A percentile compares a stretch with the other conserved stretches of the same genome.
Evolutionary conservation across 1,284 basidiomycete species (phyloP).

Genomic region (Porogramme epimiltina): DNA sequence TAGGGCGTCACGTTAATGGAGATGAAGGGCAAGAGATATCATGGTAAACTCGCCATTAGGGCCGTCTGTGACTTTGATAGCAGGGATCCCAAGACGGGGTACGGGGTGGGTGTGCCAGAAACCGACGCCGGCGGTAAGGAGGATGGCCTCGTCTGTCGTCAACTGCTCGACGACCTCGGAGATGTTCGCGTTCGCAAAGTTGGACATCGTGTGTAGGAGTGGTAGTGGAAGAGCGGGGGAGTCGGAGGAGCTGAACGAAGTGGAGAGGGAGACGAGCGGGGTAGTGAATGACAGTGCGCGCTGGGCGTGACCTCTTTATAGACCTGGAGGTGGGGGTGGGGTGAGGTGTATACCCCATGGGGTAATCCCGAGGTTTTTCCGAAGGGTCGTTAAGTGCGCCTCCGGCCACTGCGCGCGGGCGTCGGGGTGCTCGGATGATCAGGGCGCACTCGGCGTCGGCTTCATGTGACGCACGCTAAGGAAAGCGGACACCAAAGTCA

Average conservation of each 20-base stretch:
- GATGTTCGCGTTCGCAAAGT: constrained; percentile 65
- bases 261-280: neutral
- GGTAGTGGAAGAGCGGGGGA: neutral
- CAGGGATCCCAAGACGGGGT: constrained; percentile 66
- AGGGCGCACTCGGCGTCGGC: no score
- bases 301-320: no score
- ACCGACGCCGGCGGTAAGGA: constrained; percentile 70
- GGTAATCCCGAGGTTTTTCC: constrained; percentile 15
- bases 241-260: neutral
- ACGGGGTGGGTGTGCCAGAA: constrained; percentile 76
- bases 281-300: no score
- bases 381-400: neutral
- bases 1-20: neutral
- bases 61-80: constrained; percentile 77
- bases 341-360: constrained; percentile 2
- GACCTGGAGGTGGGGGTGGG: no score
- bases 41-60: constrained; percentile 55
- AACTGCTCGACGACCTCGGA: constrained; percentile 62
- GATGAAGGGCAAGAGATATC: neutral
- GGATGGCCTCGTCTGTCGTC: constrained; percentile 72
- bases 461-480: no score
- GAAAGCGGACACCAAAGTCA: no score
- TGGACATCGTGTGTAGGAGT: constrained; percentile 45
- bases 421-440: no score
- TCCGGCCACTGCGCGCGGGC: no score